Evolutionary conservation across 164 flowering plant species (phyloP), one percentile per base, ranked within the genome.

Genomic region (Nelumbo lutea): DNA sequence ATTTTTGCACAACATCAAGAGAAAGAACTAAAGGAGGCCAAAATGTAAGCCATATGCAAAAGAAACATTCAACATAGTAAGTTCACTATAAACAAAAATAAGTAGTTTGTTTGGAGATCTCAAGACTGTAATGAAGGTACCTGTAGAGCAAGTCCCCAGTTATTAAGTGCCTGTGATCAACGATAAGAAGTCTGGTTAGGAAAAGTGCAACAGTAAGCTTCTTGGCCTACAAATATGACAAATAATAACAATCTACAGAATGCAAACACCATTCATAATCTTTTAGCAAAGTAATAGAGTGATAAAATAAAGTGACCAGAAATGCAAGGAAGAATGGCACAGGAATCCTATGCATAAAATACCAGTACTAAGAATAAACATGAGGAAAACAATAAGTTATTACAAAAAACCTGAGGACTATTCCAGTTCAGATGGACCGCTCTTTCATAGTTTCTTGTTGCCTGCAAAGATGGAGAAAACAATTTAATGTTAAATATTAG

Each of bases 91-190:
- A 55, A 45, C 5, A 10, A 44, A 57, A 71, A 51, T 39, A n/a
- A 51, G 43, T 44, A 52, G 45, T 60, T 60, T 15, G 8, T 4
- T 56, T 62, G 63, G 55, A 62, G 42, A 40, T 14, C 42, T 62
- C 9, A 2, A n/a, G 43, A 45, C 7, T 41, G 15, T 66, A 4
- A 45, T 70, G 58, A 72, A 47, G 48, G 63, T 83, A 94, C 98
- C 96, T 94, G 98, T 68, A 94, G 77, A 65, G 98, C 98, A 69
- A 94, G 97, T 61, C 99, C 98, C 98, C 97, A 96, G 68, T 96
- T 96, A 83, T 96, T 96, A 58, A 90, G 89, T 43, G 98, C 99
- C 99, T 96, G 90, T 43, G 70, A 78, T 43, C 65, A 73, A 51
- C 27, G n/a, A 61, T 27, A 42, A 74, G 27, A 64, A 5, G 46